Base-by-base conservation (phyloP, 2,329 filamentous ascomycete genomes). In the Fusarium palustre region DNA sequence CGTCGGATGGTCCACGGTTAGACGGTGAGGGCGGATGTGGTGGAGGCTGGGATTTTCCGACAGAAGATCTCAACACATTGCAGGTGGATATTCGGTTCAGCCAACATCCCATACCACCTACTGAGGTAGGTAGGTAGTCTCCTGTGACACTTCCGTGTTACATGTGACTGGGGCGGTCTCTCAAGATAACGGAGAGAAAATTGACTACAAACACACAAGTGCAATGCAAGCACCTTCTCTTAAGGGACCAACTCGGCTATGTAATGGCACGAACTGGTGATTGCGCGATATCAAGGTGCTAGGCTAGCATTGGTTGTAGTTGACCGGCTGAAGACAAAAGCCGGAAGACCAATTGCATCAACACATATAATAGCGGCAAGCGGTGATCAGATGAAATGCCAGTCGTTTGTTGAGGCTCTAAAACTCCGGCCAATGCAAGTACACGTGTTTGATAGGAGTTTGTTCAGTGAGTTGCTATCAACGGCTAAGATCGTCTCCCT, bases 41-140 rank as follows among this genome's bases (percentile, higher is more conserved):
- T 54, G 52, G 63, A 69, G 38, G 28, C 55, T 43, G 43, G 48
- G 65, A 46, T 55, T 59, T 47, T 53, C 59, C 42, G 49, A 15
- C 18, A 22, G 34, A 41, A 55, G 48, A 62, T 69, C 66, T 60
- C 53, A 55, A 55, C 48, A 64, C 41, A 41, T 62, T 30, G 11
- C 25, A 48, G 58, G 67, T 70, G 67, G 67, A 59, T 54, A 52
- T 68, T 55, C 39, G 63, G 43, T 48, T 68, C 42, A 47, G 47
- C 31, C 24, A 45, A 24, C 22, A 24, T 43, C 22, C 22, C 24
- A 53, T 20, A 18, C 20, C 41, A n/a, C 22, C 16, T 20, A 22
- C 20, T 25, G 24, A 25, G 24, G 24, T 25, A 25, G 24, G 24
- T 25, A 25, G 24, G 15, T 39, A 41, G 28, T 62, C 46, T 24